phyloP scores from a whole-genome alignment of 148 eudicot genomes.

The Selenicereus undatus region DNA sequence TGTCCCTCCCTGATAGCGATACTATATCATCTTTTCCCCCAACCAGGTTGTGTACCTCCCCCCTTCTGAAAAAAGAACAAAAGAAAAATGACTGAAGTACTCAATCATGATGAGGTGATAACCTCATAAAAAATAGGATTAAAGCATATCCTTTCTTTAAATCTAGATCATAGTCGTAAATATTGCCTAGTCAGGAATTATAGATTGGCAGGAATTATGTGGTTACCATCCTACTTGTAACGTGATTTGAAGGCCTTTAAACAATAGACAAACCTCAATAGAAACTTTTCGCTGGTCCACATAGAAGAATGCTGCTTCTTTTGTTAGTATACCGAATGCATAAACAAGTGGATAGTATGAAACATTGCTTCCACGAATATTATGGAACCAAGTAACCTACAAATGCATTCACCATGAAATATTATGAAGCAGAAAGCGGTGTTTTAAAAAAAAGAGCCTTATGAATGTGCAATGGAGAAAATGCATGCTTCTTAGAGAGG shows the following conservation, averaged over 20 bases:
- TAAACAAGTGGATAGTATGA: constrained; percentile 87
- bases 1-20: background rate
- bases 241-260: constrained; percentile 1
- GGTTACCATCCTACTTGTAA: too few relatives aligned
- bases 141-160: background rate
- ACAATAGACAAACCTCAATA: constrained; percentile 58
- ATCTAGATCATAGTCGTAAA: background rate
- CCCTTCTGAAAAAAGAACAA: too few relatives aligned
- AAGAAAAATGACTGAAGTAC: background rate
- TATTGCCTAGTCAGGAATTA: background rate
- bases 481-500: too few relatives aligned
- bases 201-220: background rate
- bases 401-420: constrained; percentile 11
- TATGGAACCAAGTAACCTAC: constrained; percentile 95
- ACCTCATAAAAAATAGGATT: background rate
- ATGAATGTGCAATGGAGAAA: too few relatives aligned
- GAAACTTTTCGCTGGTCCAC: constrained; percentile 80
- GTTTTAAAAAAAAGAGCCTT: background rate
- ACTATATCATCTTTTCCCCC: background rate
- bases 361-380: constrained; percentile 89
- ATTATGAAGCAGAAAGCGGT: constrained; percentile 7
- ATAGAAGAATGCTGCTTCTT: constrained; percentile 66
- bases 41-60: background rate
- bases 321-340: constrained; percentile 82
- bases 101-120: background rate